Conservation (phyloP, 2,329 filamentous ascomycete genomes). For the Trichoderma sp. region DNA sequence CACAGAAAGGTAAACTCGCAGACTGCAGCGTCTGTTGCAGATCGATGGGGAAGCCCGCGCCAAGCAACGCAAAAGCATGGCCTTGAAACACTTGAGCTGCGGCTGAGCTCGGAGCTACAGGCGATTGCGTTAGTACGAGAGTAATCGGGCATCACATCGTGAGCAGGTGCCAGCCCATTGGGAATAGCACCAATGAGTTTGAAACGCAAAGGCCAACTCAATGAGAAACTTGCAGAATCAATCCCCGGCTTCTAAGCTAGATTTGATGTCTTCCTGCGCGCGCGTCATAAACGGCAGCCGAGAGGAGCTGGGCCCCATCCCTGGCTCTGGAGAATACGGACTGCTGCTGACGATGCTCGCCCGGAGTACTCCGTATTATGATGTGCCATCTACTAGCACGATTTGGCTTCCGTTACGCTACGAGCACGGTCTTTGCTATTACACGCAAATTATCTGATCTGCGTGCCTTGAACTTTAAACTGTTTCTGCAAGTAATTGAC, state of each 20-base stretch:
- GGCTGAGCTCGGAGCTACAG: slow-evolving; percentile 14
- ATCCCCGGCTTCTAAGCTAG: background rate
- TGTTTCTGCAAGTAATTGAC: background rate
- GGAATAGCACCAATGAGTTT: background rate
- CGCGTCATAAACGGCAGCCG: background rate
- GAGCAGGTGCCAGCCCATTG: background rate
- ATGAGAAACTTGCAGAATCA: background rate
- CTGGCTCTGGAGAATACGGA: background rate
- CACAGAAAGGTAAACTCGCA: background rate
- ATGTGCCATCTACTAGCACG: background rate
- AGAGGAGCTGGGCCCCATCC: background rate
- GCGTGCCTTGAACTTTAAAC: background rate
- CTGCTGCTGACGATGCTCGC: background rate
- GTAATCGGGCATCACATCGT: background rate
- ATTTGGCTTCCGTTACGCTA: background rate
- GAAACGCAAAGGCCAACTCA: background rate
- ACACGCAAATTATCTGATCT: background rate
- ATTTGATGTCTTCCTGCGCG: background rate
- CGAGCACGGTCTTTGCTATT: background rate
- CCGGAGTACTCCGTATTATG: background rate
- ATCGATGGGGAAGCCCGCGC: background rate
- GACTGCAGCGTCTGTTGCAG: background rate
- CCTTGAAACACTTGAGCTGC: slow-evolving; percentile 17
- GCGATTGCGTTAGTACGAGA: background rate
- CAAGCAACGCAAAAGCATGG: background rate